A percentile compares a stretch with the other conserved stretches of the same genome.
These are phyloP conservation scores for Fusarium multiceps DNA, from an alignment of 2,329 filamentous ascomycete species.

Conservation along the genomic window DNA sequence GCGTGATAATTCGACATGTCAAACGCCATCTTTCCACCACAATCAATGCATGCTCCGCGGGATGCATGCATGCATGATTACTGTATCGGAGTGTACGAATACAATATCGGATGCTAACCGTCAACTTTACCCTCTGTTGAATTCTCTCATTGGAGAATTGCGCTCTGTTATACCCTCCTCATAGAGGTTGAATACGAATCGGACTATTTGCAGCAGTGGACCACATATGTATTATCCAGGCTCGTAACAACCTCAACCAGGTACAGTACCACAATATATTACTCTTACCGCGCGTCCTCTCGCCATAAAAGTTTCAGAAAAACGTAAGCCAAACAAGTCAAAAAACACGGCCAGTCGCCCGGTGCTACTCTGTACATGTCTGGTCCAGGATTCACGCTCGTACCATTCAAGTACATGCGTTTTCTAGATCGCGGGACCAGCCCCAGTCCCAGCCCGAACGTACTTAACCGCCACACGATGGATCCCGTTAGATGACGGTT, in stretches of 20 bases:
- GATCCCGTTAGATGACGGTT: slow-evolving; percentile 40
- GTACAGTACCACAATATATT: neutral
- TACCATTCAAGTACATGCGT: slow-evolving; percentile 20
- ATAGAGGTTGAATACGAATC: slow-evolving; percentile 29
- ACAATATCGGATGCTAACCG: slow-evolving; percentile 26
- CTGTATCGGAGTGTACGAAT: slow-evolving; percentile 23
- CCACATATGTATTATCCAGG: slow-evolving; percentile 6
- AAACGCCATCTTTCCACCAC: slow-evolving; percentile 27
- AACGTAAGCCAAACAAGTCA: slow-evolving; percentile 14
- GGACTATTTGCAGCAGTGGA: slow-evolving; percentile 7
- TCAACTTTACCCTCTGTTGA: slow-evolving; percentile 12
- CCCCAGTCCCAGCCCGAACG: slow-evolving; percentile 19
- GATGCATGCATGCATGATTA: slow-evolving; percentile 30
- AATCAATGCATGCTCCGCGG: slow-evolving; percentile 24
- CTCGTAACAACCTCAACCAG: neutral
- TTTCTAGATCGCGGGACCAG: slow-evolving; percentile 22
- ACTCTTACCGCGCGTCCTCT: slow-evolving; percentile 1
- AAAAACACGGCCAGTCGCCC: slow-evolving; percentile 19
- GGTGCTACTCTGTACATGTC: slow-evolving; percentile 12
- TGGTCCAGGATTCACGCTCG: neutral
- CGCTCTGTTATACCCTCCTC: slow-evolving; percentile 27
- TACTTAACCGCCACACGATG: slow-evolving; percentile 40
- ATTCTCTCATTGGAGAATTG: slow-evolving; percentile 35
- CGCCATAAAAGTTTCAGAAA: slow-evolving; percentile 1
- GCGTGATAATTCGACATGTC: slow-evolving; percentile 31